phyloP scores from a whole-genome alignment of 2,329 filamentous ascomycete species.

The Beauveria rudraprayagi region DNA sequence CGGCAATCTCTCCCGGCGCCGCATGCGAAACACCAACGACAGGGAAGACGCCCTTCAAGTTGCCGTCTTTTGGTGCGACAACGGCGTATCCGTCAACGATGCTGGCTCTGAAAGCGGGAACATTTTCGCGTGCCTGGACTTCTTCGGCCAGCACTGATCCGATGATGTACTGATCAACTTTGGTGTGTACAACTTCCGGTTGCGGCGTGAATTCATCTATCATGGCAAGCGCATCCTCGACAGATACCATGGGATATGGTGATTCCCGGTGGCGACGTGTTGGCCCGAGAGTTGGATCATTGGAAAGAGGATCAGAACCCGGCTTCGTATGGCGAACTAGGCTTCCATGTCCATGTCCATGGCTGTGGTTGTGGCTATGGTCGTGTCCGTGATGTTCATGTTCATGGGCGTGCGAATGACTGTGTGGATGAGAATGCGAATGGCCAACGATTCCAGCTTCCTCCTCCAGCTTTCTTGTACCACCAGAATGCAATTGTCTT shows the following conservation, averaged over 20 bases:
- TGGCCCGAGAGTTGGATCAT: slow-evolving; percentile 53
- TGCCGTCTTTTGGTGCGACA: slow-evolving; percentile 53
- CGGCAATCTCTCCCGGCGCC: slow-evolving; percentile 56
- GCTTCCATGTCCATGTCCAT: slow-evolving; percentile 51
- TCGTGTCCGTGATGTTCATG: slow-evolving; percentile 22
- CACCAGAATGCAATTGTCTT: slow-evolving; percentile 68
- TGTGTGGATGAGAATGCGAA: slow-evolving; percentile 18
- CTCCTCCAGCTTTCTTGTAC: slow-evolving; percentile 72
- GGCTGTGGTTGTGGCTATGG: slow-evolving; percentile 18
- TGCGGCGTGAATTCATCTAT: slow-evolving; percentile 67
- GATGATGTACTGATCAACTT: slow-evolving; percentile 59
- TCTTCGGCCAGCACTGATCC: slow-evolving; percentile 77
- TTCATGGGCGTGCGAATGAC: slow-evolving; percentile 22
- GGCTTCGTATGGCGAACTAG: slow-evolving; percentile 67
- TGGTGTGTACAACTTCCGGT: slow-evolving; percentile 46
- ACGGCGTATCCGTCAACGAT: slow-evolving; percentile 96
- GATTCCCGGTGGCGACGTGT: slow-evolving; percentile 71
- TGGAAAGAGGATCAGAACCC: slow-evolving; percentile 48
- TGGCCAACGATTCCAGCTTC: slow-evolving; percentile 58
- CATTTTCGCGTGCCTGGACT: slow-evolving; percentile 69
- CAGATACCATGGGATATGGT: slow-evolving; percentile 85
- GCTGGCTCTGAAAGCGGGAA: slow-evolving; percentile 89
- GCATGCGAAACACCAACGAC: slow-evolving; percentile 85
- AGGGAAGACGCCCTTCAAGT: slow-evolving; percentile 72
- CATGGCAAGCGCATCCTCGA: slow-evolving; percentile 67